Base-by-base conservation (phyloP, 2,329 filamentous ascomycete genomes). In the Ascocoryne sarcoides region DNA sequence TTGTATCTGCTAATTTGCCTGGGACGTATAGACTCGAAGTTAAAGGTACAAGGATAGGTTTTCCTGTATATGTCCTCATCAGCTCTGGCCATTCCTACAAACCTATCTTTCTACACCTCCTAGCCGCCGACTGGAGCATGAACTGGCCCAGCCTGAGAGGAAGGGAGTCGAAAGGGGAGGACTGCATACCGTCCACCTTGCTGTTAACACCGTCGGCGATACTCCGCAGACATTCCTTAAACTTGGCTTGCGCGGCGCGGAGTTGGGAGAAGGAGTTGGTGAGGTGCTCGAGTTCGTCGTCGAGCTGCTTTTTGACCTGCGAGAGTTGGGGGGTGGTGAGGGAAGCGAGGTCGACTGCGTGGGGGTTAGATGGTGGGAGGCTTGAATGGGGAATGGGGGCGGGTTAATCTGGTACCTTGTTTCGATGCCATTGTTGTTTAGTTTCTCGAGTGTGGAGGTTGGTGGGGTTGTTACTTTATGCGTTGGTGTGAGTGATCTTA, bases 1-100 rank as follows among this genome's bases (percentile, higher is more conserved):
- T 75, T 2, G 81, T 73, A 61, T 82, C 76, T 33, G 83, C 73
- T 30, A 96, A 70, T 29, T 75, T 80, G 21, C 90, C 93, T 18
- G 84, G 83, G 12, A 98, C 90, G 64, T 98, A 98, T 20, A 98
- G 74, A 1, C 89, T 95, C 55, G 85, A 92, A 10, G 92, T 98
- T 47, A 98, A 66, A 0, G 93, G 92, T n/a, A 98, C 87, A 15
- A 98, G 75, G 35, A 96, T 82, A 5, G 69, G 65, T 54, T 73
- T 75, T 64, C 51, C 59, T 61, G 23, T 34, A 28, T n/a, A n/a
- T n/a, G n/a, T n/a, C 10, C 10, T 18, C 19, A 40, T 51, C 36
- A 49, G 44, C 42, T n/a, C 10, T 12, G 3, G 5, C 15, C 3
- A 23, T 19, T 21, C 30, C 12, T 30, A 16, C 23, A 9, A 30